These are phyloP conservation scores for Akanthomyces lecanii DNA, from an alignment of 2,329 filamentous ascomycete species.

Conservation along the genomic window DNA sequence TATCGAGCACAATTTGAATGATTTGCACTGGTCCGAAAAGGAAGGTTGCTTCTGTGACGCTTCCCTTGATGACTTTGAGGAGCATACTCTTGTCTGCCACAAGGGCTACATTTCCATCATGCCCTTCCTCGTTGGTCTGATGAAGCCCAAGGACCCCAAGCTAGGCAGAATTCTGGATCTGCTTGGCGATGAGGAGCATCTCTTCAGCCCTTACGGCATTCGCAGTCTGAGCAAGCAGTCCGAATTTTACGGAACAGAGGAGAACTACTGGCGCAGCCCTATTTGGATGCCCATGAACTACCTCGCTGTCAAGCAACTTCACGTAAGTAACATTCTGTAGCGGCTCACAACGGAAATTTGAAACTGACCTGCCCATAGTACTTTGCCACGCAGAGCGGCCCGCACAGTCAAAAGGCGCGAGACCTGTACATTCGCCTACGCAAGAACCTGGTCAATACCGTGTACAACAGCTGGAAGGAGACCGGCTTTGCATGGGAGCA, in stretches of 20 bases:
- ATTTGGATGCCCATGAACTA: conserved; percentile 98
- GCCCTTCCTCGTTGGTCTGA: conserved; percentile 80
- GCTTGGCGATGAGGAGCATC: conserved; percentile 72
- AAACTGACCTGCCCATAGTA: conserved; percentile 41
- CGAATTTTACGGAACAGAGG: conserved; percentile 78
- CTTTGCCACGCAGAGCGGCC: conserved; percentile 61
- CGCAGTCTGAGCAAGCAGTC: conserved; percentile 82
- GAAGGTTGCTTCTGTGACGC: conserved; percentile 88
- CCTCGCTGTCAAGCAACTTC: conserved; percentile 71
- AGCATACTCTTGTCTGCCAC: conserved; percentile 85
- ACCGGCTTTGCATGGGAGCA: conserved; percentile 99
- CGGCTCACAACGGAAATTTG: not conserved
- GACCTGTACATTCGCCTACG: conserved; percentile 73
- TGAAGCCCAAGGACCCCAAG: conserved; percentile 68
- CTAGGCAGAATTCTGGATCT: conserved; percentile 73
- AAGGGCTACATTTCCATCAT: conserved; percentile 94
- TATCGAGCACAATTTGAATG: conserved; percentile 81
- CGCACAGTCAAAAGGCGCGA: conserved; percentile 64
- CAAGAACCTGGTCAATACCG: conserved; percentile 80
- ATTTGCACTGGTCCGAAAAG: conserved; percentile 85
- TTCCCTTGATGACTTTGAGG: conserved; percentile 92
- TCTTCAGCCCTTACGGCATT: conserved; percentile 90
- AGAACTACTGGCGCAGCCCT: conserved; percentile 96
- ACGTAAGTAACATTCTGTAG: conserved; percentile 51
- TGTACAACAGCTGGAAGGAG: conserved; percentile 81